phyloP scores from a whole-genome alignment of 352 stramenopile genomes.

The Globisporangium mamillatum region DNA sequence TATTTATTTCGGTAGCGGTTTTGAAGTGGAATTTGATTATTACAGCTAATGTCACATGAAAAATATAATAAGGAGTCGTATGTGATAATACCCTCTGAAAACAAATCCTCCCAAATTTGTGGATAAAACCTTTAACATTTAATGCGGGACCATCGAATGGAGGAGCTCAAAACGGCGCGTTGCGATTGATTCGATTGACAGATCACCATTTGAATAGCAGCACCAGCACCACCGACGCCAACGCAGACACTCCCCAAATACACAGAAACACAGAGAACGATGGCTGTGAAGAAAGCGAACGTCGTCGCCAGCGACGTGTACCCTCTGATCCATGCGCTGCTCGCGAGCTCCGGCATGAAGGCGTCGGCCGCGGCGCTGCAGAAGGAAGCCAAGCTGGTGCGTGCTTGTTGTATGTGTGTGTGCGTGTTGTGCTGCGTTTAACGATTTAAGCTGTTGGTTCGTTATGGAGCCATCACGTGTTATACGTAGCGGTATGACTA shows the following conservation, averaged over 20 bases:
- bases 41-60: too few species aligned
- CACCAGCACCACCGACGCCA: neutral
- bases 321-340: slow-evolving; percentile 69
- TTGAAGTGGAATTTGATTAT: neutral
- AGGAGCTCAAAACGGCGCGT: slow-evolving; percentile 18
- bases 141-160: slow-evolving; percentile 17
- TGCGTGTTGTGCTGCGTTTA: slow-evolving; percentile 1
- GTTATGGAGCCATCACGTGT: neutral
- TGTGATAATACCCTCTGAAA: neutral
- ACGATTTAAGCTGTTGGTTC: neutral
- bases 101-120: neutral
- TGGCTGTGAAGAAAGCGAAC: slow-evolving; percentile 21
- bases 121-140: neutral
- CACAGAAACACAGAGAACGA: slow-evolving; percentile 1
- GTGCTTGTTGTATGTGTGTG: slow-evolving; percentile 6
- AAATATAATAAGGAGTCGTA: neutral
- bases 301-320: slow-evolving; percentile 75
- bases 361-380: slow-evolving; percentile 58
- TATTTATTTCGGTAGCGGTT: neutral
- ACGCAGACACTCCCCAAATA: neutral
- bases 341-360: slow-evolving; percentile 64
- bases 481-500: neutral
- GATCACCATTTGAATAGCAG: slow-evolving; percentile 6
- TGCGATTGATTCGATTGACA: slow-evolving; percentile 6
- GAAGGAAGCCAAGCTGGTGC: slow-evolving; percentile 74